phyloP scores from a whole-genome alignment of 164 flowering plant genomes.

The Paratinospora sagittata region DNA sequence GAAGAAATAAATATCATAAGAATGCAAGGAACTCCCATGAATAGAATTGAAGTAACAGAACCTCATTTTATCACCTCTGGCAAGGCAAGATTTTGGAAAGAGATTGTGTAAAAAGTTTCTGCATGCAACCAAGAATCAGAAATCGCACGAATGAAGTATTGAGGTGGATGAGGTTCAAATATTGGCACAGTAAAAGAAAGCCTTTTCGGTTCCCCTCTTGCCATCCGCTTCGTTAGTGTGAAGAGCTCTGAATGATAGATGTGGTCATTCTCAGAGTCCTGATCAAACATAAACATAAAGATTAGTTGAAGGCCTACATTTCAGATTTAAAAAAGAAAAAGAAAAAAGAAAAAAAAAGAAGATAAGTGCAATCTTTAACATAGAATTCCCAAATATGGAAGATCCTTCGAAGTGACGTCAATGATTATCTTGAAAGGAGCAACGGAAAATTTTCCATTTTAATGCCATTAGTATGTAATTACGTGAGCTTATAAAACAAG shows the following conservation, averaged over 20 bases:
- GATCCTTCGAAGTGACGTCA: background rate
- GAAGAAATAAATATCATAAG: slow-evolving; percentile 6
- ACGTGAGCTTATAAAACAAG: background rate
- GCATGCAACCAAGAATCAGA: slow-evolving; percentile 96
- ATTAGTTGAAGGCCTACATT: slow-evolving; percentile 4
- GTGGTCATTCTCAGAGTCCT: slow-evolving; percentile 97
- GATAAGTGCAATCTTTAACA: background rate
- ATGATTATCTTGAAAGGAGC: background rate
- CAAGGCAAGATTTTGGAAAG: slow-evolving; percentile 78
- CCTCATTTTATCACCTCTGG: slow-evolving; percentile 61
- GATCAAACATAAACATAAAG: slow-evolving; percentile 14
- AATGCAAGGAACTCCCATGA: background rate
- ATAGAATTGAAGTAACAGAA: background rate
- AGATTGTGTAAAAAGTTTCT: slow-evolving; percentile 75
- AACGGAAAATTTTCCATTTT: no score
- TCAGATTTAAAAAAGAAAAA: background rate
- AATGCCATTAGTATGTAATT: no score
- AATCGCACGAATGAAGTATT: slow-evolving; percentile 85
- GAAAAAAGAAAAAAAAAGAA: no score
- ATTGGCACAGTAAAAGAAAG: slow-evolving; percentile 92
- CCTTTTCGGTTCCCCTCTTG: slow-evolving; percentile 80
- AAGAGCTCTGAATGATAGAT: slow-evolving; percentile 96
- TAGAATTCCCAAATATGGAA: background rate
- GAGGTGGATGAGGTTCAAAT: slow-evolving; percentile 99
- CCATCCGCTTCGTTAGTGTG: slow-evolving; percentile 73